Percentiles rank a stretch among this genome's conserved stretches.
These are phyloP conservation scores for Magnaporthales sp. DNA, from an alignment of 2,329 filamentous ascomycete species.

Conservation along the genomic window DNA sequence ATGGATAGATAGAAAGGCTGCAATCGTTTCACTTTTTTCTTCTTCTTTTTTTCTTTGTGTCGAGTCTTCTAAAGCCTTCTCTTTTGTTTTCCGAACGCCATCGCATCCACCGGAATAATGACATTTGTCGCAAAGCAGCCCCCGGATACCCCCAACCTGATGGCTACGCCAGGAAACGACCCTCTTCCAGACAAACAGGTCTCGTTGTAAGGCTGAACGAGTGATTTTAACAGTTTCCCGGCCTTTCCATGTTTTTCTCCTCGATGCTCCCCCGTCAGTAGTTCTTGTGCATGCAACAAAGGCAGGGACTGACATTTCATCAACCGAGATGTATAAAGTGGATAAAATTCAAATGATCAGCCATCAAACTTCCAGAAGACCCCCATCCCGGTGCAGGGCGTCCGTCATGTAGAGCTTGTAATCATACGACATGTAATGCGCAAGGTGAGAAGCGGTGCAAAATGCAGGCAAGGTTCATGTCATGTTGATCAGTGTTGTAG, in stretches of 20 bases:
- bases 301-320: neutral
- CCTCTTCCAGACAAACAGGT: neutral
- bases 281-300: neutral
- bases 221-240: neutral
- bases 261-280: neutral
- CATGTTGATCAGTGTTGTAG: neutral
- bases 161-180: neutral
- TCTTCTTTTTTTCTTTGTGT: neutral
- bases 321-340: neutral
- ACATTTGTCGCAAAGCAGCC: neutral
- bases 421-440: neutral
- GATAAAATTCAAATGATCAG: neutral
- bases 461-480: neutral
- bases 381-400: neutral
- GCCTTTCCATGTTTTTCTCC: neutral
- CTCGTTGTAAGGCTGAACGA: neutral
- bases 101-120: neutral
- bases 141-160: neutral
- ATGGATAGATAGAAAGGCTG: neutral
- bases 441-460: neutral
- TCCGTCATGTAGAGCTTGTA: neutral
- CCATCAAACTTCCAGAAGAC: neutral
- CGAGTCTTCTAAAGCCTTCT: neutral
- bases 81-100: conserved; percentile 2
- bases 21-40: neutral